Base-by-base conservation (phyloP, 768 basidiomycete species). In the Tylopilus sp. region DNA sequence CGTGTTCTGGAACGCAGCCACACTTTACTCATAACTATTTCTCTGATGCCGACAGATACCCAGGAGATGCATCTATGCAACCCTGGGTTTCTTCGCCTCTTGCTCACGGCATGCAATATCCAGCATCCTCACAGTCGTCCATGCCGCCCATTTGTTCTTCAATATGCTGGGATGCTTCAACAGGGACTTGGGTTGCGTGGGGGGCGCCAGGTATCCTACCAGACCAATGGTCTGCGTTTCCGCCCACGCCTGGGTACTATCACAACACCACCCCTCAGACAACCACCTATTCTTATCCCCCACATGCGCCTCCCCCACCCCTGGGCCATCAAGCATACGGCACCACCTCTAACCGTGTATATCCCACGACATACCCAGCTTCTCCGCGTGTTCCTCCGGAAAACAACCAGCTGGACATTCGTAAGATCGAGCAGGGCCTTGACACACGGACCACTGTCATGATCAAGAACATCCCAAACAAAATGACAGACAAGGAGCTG, bases 401-500 rank as follows among this genome's bases (percentile, higher is more conserved):
- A 62, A 72, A 76, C 55, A 86, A 87, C 62, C 76, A 78, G 59
- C 67, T 95, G 25, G 84, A 89, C 67, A 69, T 92, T 13, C 76
- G 73, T 38, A 77, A 77, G 53, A 93, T 95, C 61, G 88, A 87
- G 67, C 79, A 78, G 28, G 92, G 92, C 6, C 69, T 77, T 53
- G 90, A 92, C 60, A 90, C 85, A 31, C 78, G 91, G 29, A 90
- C 89, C 30, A 92, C 91, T 26, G 84, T 92, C 44, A 92, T 91
- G 88, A 83, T 90, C 56, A 92, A 93, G 72, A 95, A 95, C 63
- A 89, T 95, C 41, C 92, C 92, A 3, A 95, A 94, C 72, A 92
- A 93, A 70, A 89, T 91, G 87, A 86, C 77, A 56, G 87, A 90
- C 69, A 78, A 75, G 62, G 87, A 91, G 57, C 65, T 91, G 61